Evolutionary conservation across 2,329 filamentous ascomycete species (phyloP), one percentile per base, ranked within the genome.

Genomic region (Daldinia sp.): DNA sequence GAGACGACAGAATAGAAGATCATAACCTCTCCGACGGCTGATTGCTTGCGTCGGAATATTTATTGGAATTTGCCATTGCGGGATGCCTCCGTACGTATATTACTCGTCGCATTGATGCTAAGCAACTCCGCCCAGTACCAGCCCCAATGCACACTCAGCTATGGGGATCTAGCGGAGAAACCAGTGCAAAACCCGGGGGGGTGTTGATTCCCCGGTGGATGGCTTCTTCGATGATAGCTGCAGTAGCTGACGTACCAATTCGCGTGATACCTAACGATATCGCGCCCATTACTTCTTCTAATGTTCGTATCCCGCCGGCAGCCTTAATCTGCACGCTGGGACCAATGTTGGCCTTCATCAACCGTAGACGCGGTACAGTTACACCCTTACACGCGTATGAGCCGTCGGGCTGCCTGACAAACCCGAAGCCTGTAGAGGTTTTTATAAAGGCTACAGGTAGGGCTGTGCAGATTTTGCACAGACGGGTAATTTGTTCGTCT

Each of bases 351-450:
- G 80, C 69, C 48, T 81, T 77, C 85, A 88, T 88, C 1, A 88
- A 67, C 72, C 80, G 79, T 11, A 89, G 69, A 67, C 85, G 79
- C 19, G 71, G 71, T 7, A 82, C 72, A 0, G 83, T 87, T 0
- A 85, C 84, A 0, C 85, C 85, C 10, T 78, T 76, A 71, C 85
- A 87, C 6, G 76, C 79, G 63, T 87, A 87, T 43, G 76, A 71
- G 0, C 84, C 84, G 61, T 80, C 76, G 0, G 71, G 34, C 71
- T 82, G 81, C 74, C 87, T 87, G 11, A 86, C 83, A 41, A 88
- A 87, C 0, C 85, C 85, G 66, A 86, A 87, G 0, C 86, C 85
- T 0, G 85, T 87, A 1, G 83, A 85, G 0, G 86, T 88, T 76
- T 88, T 88, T 66, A 87, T 80, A 58, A 86, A 88, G 0, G 80